These are phyloP conservation scores for Cyanidium caldarium DNA, from an alignment of 23 red algal genomes.

Conservation along the genomic window DNA sequence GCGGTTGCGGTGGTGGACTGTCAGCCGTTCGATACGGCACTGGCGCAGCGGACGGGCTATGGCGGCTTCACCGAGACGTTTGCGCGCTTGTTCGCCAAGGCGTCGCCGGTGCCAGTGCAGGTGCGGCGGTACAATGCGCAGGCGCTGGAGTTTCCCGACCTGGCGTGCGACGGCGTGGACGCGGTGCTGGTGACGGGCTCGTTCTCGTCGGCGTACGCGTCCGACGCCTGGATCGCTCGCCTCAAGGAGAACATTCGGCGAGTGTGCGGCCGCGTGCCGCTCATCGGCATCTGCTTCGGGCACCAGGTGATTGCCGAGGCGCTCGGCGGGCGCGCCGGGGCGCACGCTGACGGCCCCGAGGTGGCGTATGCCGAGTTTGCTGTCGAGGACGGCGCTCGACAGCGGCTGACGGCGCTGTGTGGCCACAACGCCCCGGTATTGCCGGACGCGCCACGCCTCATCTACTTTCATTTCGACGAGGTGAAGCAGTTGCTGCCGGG, in stretches of 20 bases:
- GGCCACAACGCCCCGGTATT: background rate
- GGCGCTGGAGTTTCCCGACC: background rate
- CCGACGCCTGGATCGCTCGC: background rate
- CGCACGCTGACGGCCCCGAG: background rate
- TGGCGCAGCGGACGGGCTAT: conserved; percentile 3
- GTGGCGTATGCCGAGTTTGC: background rate
- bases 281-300: conserved; percentile 20
- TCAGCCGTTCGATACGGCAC: background rate
- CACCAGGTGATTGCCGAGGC: conserved; percentile 16
- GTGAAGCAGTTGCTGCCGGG: background rate
- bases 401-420: background rate
- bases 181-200: conserved; percentile 13
- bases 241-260: background rate
- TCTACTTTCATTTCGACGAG: conserved; percentile 19
- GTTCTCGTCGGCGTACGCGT: conserved; percentile 1
- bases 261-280: background rate
- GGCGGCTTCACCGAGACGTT: conserved; percentile 7
- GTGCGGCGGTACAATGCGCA: background rate
- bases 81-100: background rate
- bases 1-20: conserved; percentile 14
- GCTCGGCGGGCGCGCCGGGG: background rate
- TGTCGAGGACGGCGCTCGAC: too few species aligned
- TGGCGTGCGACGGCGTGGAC: background rate
- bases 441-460: background rate
- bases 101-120: background rate